A percentile compares a stretch with the other conserved stretches of the same genome.
Evolutionary conservation across 192 early-diverging fungal genomes (phyloP).

Genomic region (Chytriomyces sp.): DNA sequence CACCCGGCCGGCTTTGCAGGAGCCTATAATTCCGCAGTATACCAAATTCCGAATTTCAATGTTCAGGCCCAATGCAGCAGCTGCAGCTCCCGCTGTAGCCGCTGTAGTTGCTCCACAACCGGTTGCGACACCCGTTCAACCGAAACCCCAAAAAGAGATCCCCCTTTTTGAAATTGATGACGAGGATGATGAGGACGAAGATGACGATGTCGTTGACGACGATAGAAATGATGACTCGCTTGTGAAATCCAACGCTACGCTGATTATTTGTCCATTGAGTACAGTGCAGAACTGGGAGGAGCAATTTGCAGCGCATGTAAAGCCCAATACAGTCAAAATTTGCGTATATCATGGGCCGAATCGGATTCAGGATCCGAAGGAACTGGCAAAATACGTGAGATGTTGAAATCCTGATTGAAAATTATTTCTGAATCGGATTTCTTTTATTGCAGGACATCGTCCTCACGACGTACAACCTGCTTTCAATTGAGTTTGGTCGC

Average conservation of each 20-base stretch:
- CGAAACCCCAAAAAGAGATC: conserved; percentile 5
- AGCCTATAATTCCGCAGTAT: conserved; percentile 3
- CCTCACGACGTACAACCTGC: conserved; percentile 73
- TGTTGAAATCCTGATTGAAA: conserved; percentile 11
- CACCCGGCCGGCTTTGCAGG: conserved; percentile 14
- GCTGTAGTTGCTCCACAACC: conserved; percentile 28
- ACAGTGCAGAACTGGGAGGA: conserved; percentile 79
- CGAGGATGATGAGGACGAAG: conserved; percentile 14
- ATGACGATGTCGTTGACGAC: conserved; percentile 12
- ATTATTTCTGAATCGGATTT: neutral
- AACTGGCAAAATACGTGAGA: conserved; percentile 55
- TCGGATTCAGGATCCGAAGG: conserved; percentile 50
- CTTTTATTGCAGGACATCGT: conserved; percentile 63
- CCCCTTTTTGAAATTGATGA: conserved; percentile 2
- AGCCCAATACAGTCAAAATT: conserved; percentile 45
- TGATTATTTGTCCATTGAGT: conserved; percentile 75
- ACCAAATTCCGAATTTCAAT: neutral
- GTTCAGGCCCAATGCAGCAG: conserved; percentile 3
- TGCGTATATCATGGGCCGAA: conserved; percentile 68
- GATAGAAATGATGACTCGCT: conserved; percentile 1
- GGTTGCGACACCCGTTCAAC: neutral
- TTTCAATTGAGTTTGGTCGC: conserved; percentile 60
- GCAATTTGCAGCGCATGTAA: conserved; percentile 61
- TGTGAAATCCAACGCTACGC: conserved; percentile 47
- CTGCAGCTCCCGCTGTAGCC: conserved; percentile 2